Percentiles rank a stretch among this genome's conserved stretches.
phyloP scores from a whole-genome alignment of 1,284 basidiomycete genomes.

The Tilletiopsis washingtonensis region DNA sequence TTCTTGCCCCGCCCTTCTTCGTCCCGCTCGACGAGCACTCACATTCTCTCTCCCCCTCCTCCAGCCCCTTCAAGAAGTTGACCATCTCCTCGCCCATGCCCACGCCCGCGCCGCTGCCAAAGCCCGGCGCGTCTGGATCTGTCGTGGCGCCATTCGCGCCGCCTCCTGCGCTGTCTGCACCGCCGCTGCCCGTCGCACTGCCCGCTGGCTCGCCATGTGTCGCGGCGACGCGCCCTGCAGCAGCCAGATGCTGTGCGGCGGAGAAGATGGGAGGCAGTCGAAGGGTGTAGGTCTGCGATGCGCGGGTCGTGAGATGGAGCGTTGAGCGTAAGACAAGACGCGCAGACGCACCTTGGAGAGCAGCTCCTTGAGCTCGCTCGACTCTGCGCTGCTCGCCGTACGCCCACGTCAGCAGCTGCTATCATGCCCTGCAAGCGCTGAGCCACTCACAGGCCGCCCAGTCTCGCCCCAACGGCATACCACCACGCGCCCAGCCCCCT shows the following conservation, averaged over 20 bases:
- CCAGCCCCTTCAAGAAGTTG: slow-evolving; percentile 35
- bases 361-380: slow-evolving; percentile 23
- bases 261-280: slow-evolving; percentile 34
- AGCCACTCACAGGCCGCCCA: slow-evolving; percentile 14
- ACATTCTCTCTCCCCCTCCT: slow-evolving; percentile 26
- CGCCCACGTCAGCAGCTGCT: too few species aligned
- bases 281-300: slow-evolving; percentile 26
- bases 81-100: slow-evolving; percentile 32
- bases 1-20: too few species aligned
- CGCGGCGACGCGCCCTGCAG: neutral
- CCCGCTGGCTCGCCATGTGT: too few species aligned
- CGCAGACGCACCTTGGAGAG: slow-evolving; percentile 18
- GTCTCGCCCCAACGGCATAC: slow-evolving; percentile 40
- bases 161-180: slow-evolving; percentile 1
- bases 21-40: too few species aligned
- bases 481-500: slow-evolving; percentile 33
- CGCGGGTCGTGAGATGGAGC: neutral
- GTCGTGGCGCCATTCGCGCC: slow-evolving; percentile 8
- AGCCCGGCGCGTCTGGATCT: slow-evolving; percentile 14
- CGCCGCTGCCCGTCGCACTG: too few species aligned
- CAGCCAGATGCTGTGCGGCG: slow-evolving; percentile 30
- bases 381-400: slow-evolving; percentile 38
- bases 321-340: neutral
- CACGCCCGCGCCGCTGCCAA: slow-evolving; percentile 19
- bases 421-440: neutral